phyloP scores from a whole-genome alignment of 495 filamentous ascomycete species.

The Terfezia boudieri region DNA sequence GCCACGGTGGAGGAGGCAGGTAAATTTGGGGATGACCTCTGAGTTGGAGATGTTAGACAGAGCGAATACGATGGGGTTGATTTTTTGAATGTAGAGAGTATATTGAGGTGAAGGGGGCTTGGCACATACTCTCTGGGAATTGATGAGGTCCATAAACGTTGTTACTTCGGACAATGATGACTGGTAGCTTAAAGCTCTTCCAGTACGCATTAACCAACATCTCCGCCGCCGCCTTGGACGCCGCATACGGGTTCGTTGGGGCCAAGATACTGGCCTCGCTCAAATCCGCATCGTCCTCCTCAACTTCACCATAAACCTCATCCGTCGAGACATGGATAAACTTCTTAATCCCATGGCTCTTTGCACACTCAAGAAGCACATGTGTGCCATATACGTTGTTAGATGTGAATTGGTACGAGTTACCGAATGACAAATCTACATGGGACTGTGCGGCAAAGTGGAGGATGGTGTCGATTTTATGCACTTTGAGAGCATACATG shows the following conservation, averaged over 20 bases:
- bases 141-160: conserved; percentile 65
- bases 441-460: conserved; percentile 59
- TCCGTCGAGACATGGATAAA: conserved; percentile 59
- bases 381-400: conserved; percentile 57
- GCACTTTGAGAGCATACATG: conserved; percentile 32
- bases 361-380: conserved; percentile 43
- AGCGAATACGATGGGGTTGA: neutral
- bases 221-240: conserved; percentile 56
- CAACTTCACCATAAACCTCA: conserved; percentile 56
- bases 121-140: conserved; percentile 47
- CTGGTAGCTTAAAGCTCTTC: conserved; percentile 47
- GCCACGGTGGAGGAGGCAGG: conserved; percentile 33
- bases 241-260: conserved; percentile 59
- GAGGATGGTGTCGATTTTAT: conserved; percentile 50
- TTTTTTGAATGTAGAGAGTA: too few species aligned
- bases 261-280: conserved; percentile 37
- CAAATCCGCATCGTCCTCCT: conserved; percentile 36
- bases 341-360: conserved; percentile 32
- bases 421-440: conserved; percentile 49
- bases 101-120: neutral
- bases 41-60: conserved; percentile 7
- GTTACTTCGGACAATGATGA: conserved; percentile 50
- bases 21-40: conserved; percentile 64
- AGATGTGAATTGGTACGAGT: conserved; percentile 45
- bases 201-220: conserved; percentile 58